Evolutionary conservation across 305 asterid species (phyloP).

Genomic region (Stenogyne calaminthoides): DNA sequence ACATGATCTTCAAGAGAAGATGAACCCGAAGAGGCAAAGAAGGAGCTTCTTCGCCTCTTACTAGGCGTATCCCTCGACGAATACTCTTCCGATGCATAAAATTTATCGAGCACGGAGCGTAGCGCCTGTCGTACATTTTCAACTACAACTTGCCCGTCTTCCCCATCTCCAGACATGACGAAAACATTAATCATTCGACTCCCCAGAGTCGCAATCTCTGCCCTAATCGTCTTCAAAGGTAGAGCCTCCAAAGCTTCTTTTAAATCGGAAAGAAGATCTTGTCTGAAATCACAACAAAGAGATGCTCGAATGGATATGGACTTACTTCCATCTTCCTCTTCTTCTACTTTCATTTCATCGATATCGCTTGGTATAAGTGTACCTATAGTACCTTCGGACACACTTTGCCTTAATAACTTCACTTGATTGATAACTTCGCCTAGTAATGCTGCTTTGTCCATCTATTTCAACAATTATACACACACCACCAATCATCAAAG

Average conservation of each 20-base stretch:
- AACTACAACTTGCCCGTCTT: constrained; percentile 41
- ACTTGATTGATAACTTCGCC: constrained; percentile 69
- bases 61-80: constrained; percentile 53
- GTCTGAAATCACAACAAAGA: constrained; percentile 72
- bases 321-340: constrained; percentile 43
- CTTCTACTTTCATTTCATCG: constrained; percentile 70
- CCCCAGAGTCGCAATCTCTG: constrained; percentile 79
- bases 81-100: constrained; percentile 78
- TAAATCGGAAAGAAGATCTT: constrained; percentile 61
- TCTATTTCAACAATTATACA: constrained; percentile 34
- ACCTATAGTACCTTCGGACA: constrained; percentile 56
- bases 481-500: not conserved
- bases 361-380: constrained; percentile 68
- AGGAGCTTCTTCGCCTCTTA: constrained; percentile 67
- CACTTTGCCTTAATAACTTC: constrained; percentile 47
- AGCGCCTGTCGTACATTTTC: constrained; percentile 57
- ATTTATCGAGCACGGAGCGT: constrained; percentile 65
- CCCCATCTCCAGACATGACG: constrained; percentile 48
- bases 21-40: constrained; percentile 48
- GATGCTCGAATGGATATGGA: constrained; percentile 56
- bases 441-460: constrained; percentile 91
- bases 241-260: constrained; percentile 60
- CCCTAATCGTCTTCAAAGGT: constrained; percentile 54
- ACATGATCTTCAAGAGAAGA: constrained; percentile 46
- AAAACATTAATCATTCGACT: constrained; percentile 72